Conservation (phyloP, 352 stramenopile genomes). For the Globisporangium abappressorium region DNA sequence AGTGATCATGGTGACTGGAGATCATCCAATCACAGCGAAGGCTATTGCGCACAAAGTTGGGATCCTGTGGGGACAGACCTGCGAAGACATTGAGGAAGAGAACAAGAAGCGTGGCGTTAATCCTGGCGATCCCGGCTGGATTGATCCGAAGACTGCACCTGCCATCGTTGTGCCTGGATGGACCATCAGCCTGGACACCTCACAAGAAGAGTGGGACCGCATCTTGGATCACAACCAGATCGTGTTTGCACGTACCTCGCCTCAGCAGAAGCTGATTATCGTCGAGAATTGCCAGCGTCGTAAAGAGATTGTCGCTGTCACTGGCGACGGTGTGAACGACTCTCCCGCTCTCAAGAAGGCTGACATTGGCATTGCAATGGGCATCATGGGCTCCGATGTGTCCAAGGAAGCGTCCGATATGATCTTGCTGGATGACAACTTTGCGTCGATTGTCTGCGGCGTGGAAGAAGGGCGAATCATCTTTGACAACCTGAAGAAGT, state of each 20-base stretch:
- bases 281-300: slow-evolving; percentile 88
- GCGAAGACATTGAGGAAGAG: slow-evolving; percentile 80
- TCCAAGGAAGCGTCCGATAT: slow-evolving; percentile 95
- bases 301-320: slow-evolving; percentile 92
- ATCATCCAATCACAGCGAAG: slow-evolving; percentile 91
- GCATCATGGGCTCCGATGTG: slow-evolving; percentile 95
- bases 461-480: slow-evolving; percentile 96
- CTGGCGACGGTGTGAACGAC: slow-evolving; percentile 98
- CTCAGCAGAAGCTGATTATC: slow-evolving; percentile 95
- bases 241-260: slow-evolving; percentile 95
- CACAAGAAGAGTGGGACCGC: slow-evolving; percentile 81
- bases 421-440: slow-evolving; percentile 97
- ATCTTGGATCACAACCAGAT: slow-evolving; percentile 86
- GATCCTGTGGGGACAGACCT: slow-evolving; percentile 88
- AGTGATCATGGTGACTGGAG: slow-evolving; percentile 94
- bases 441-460: slow-evolving; percentile 94
- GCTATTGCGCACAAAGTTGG: slow-evolving; percentile 92
- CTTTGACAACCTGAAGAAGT: slow-evolving; percentile 96
- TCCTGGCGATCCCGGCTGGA: slow-evolving; percentile 66
- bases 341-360: slow-evolving; percentile 95
- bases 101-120: slow-evolving; percentile 58
- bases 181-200: slow-evolving; percentile 77
- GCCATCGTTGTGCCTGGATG: slow-evolving; percentile 85
- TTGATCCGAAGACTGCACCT: slow-evolving; percentile 62
- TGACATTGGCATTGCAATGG: slow-evolving; percentile 98